Evolutionary conservation across 2,329 filamentous ascomycete genomes (phyloP), one percentile per base, ranked within the genome.

Genomic region (Hirsutella minnesotensis): DNA sequence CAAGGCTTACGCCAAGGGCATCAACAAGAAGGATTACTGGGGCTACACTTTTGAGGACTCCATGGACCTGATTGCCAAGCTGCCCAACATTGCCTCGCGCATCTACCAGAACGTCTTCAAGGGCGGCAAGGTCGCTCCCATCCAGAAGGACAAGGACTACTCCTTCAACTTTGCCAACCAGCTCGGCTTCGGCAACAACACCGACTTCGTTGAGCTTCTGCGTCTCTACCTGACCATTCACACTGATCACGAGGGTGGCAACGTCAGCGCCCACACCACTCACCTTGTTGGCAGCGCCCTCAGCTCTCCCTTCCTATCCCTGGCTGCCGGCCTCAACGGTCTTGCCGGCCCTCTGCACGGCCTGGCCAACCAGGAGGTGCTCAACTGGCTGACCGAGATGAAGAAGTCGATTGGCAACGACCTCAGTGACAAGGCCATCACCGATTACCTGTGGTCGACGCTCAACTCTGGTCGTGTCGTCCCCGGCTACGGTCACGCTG

Each of bases 71-170:
- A 98, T 98, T 66, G 92, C 92, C 63, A 96, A 96, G 83, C 86
- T 98, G 58, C 92, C 92, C 65, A 95, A 87, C 66, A 95, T 98
- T 60, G 92, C 92, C 52, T 76, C 92, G 51, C 87, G 88, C 73
- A 98, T 98, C 79, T 98, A 98, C 83, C 92, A 94, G 76, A 98
- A 98, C 69, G 83, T 96, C 67, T 98, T 94, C 86, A 95, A 96
- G 82, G 92, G 94, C 63, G 92, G 92, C 73, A 96, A 96, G 83
- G 90, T 98, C 55, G 86, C 87, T 47, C 67, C 88, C 44, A 79
- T 95, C 66, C 83, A 96, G 77, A 94, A 95, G 79, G 90, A 96
- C 75, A 92, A 96, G 85, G 92, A 98, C 66, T 98, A 95, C 76
- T 79, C 83, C 58, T 98, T 83, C 86, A 98, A 98, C 84, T 86